A percentile compares a stretch with the other conserved stretches of the same genome.
Conservation (phyloP, 257 asterid genomes). For the Solanum sitiens region DNA sequence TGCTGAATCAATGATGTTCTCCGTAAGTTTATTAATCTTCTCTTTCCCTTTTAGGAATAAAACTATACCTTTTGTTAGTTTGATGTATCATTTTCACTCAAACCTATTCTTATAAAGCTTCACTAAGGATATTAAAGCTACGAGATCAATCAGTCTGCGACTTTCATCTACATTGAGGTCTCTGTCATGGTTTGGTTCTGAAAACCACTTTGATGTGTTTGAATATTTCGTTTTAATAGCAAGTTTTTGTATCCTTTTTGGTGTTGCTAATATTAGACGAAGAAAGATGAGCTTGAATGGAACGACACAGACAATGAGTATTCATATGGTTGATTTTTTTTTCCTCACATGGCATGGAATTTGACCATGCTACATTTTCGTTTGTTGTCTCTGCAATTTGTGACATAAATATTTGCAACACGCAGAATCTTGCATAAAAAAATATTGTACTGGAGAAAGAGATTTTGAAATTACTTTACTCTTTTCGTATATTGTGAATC, state of each 20-base stretch:
- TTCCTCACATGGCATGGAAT: background rate
- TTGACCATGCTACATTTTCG: background rate
- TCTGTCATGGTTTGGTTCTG: background rate
- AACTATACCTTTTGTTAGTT: background rate
- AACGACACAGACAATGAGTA: background rate
- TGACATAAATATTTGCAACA: background rate
- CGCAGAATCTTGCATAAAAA: background rate
- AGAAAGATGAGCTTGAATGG: background rate
- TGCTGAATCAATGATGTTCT: background rate
- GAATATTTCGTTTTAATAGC: background rate
- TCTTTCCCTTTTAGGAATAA: background rate
- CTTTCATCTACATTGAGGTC: background rate
- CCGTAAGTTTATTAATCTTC: background rate
- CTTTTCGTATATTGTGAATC: background rate
- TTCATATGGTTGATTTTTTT: too few relatives aligned
- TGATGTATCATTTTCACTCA: background rate
- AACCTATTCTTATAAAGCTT: background rate
- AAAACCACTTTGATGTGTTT: background rate
- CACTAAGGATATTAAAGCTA: background rate
- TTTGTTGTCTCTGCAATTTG: background rate
- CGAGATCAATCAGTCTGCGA: background rate
- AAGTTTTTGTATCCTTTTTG: background rate
- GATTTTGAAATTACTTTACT: background rate
- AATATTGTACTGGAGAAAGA: background rate
- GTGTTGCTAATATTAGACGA: background rate